phyloP scores from a whole-genome alignment of 2,329 filamentous ascomycete genomes.

The Samsoniella hepiali region DNA sequence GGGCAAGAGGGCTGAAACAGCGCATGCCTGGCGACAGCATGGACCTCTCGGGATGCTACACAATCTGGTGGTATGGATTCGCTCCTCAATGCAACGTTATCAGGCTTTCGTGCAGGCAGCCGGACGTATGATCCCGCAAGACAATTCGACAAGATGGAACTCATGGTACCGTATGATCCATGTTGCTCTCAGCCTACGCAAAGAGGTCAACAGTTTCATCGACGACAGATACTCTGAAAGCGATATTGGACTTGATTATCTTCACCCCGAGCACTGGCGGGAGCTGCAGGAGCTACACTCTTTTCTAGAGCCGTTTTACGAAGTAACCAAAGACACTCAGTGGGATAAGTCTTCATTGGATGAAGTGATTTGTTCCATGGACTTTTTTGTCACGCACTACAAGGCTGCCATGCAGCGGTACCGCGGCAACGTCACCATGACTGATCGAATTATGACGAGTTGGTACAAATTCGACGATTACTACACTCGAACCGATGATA shows the following conservation, averaged over 20 bases:
- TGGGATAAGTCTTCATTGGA: constrained; percentile 1
- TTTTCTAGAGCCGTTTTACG: constrained; percentile 12
- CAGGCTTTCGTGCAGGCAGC: constrained; percentile 9
- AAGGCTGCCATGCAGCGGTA: neutral
- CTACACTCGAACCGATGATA: neutral
- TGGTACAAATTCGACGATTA: neutral
- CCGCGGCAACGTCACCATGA: neutral
- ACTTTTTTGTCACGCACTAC: constrained; percentile 1
- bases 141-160: constrained; percentile 16
- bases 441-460: constrained; percentile 3
- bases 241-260: constrained; percentile 10
- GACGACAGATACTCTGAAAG: neutral
- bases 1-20: neutral
- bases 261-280: constrained; percentile 10
- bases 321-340: constrained; percentile 10
- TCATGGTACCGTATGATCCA: constrained; percentile 15
- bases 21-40: neutral
- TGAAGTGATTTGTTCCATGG: neutral
- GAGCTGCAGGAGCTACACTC: constrained; percentile 6
- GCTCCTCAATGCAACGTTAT: neutral
- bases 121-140: constrained; percentile 10
- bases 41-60: neutral
- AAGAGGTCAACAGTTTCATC: neutral
- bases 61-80: constrained; percentile 15
- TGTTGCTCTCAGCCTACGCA: constrained; percentile 8